Conservation (phyloP, 805 yeast species). For the Kockiozyma suomiensis region DNA sequence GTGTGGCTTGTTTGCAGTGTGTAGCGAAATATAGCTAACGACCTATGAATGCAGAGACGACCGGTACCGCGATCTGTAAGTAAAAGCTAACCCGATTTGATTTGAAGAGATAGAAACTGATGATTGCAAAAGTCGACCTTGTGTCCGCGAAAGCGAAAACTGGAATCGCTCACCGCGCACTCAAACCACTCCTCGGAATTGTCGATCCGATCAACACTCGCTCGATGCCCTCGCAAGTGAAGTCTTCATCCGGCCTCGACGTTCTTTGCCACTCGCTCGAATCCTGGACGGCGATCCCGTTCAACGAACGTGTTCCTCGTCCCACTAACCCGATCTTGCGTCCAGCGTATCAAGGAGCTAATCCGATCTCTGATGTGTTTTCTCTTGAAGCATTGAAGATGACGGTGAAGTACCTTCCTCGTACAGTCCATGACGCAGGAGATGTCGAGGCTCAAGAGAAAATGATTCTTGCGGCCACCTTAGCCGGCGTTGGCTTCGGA, state of each 20-base stretch:
- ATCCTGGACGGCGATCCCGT: slow-evolving; percentile 52
- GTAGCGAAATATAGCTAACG: not conserved
- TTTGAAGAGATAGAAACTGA: not conserved
- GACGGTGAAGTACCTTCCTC: slow-evolving; percentile 47
- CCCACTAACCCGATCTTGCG: slow-evolving; percentile 45
- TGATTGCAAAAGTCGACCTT: slow-evolving; percentile 40
- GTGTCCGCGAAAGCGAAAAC: slow-evolving; percentile 47
- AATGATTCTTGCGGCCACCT: slow-evolving; percentile 50
- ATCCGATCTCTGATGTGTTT: slow-evolving; percentile 51
- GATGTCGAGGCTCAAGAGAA: slow-evolving; percentile 49
- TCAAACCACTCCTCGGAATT: slow-evolving; percentile 49
- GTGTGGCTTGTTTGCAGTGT: not conserved
- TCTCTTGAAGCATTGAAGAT: slow-evolving; percentile 48
- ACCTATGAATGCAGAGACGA: slow-evolving; percentile 42
- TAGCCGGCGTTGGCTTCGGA: slow-evolving; percentile 52
- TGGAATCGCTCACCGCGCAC: slow-evolving; percentile 49
- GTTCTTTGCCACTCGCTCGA: slow-evolving; percentile 51
- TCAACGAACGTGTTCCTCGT: slow-evolving; percentile 45
- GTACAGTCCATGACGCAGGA: slow-evolving; percentile 47
- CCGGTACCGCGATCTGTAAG: slow-evolving; percentile 49
- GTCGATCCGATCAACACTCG: slow-evolving; percentile 49
- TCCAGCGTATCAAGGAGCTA: slow-evolving; percentile 50
- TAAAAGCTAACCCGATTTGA: not conserved
- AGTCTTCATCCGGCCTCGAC: slow-evolving; percentile 50
- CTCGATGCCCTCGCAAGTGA: slow-evolving; percentile 48